Evolutionary conservation across 2,329 filamentous ascomycete species (phyloP).

Genomic region (Colletotrichum scovillei): DNA sequence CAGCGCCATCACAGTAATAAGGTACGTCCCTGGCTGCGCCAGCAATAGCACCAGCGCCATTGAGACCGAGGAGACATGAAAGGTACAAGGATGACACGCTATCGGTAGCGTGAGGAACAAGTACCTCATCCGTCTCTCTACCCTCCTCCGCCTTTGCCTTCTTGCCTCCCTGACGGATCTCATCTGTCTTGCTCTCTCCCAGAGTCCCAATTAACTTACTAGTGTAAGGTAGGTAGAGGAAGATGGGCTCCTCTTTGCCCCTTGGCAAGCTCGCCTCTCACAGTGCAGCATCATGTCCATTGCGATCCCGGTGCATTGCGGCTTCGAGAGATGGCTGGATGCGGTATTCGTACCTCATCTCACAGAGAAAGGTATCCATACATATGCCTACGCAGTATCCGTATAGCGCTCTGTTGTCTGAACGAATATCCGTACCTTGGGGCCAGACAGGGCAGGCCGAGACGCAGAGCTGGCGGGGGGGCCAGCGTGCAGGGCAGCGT

Average conservation of each 20-base stretch:
- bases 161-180: not conserved
- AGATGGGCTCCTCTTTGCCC: not conserved
- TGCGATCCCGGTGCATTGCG: not conserved
- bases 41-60: not conserved
- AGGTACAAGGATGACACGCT: not conserved
- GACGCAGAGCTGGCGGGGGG: not conserved
- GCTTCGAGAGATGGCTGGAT: not conserved
- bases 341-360: not conserved
- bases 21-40: not conserved
- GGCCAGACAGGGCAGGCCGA: not conserved
- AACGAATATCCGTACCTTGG: not conserved
- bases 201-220: too few species aligned
- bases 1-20: not conserved
- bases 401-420: not conserved
- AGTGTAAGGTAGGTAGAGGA: not conserved
- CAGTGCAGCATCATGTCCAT: not conserved
- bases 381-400: not conserved
- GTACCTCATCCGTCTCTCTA: not conserved
- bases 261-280: not conserved
- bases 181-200: not conserved
- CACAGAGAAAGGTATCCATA: not conserved
- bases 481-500: conserved; percentile 7
- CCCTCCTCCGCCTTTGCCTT: not conserved
- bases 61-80: not conserved
- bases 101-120: not conserved